Evolutionary conservation across 208 protist genomes (phyloP), one percentile per base, ranked within the genome.

Genomic region (Trypanosomatidae sp.): DNA sequence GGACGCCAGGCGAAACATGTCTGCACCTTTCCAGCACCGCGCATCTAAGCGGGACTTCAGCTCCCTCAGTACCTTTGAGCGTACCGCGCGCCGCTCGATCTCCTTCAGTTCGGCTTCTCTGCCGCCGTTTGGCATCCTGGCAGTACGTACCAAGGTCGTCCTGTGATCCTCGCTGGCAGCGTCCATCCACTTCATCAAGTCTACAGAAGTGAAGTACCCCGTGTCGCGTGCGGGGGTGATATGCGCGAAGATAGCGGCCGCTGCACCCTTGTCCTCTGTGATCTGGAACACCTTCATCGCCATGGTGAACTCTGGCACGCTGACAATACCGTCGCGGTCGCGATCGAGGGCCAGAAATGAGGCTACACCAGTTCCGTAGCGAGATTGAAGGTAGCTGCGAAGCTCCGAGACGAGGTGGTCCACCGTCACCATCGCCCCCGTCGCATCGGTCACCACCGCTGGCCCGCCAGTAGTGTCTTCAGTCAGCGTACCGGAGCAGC

Each of bases 1-100:
- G 13, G 91, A 94, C 43, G 89, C 86, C 33, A 96, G 77, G 19
- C 91, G 90, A 70, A 98, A 98, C 88, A 98, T 97, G 55, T 94
- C 89, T 47, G 75, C 71, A 43, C 83, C 85, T 69, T 89, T 92
- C 62, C 93, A 81, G 71, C 84, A 91, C 3, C 91, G 82, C 44
- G 85, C 87, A 43, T 95, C 91, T 8, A 95, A 78, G 15, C 85
- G 84, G 2, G 85, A 73, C 60, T 88, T 85, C 12, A 95, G 79
- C 59, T 87, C 82, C 30, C 69, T 77, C 64, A 95, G 81, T 50
- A 83, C 83, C 70, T 86, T 84, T n/a, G 70, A 73, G 33, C 79
- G 76, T 49, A 87, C 52, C 12, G 82, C 74, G 36, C 84, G 89
- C 47, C 69, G 39, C 66, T 86, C 59, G 28, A 94, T 86, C 58